These are phyloP conservation scores for Syzygium oleosum DNA, from an alignment of 345 rosid genomes.

Conservation along the genomic window DNA sequence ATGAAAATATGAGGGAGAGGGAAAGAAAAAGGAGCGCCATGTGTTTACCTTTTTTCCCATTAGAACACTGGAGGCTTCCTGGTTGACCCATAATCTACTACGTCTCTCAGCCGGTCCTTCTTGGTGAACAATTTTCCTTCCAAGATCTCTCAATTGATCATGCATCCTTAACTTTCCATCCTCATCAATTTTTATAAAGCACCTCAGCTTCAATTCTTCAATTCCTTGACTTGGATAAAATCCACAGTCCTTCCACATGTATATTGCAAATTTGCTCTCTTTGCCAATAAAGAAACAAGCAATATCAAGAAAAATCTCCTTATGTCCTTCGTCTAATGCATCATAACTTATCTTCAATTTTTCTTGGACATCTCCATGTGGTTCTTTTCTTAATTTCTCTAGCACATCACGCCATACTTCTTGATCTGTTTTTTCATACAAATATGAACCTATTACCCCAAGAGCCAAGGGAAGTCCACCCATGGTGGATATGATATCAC, in stretches of 20 bases:
- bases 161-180: background rate
- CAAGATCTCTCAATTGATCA: background rate
- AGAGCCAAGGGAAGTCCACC: background rate
- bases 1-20: background rate
- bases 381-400: background rate
- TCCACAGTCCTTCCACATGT: background rate
- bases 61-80: background rate
- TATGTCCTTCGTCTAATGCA: background rate
- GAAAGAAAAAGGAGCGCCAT: background rate
- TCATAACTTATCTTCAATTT: background rate
- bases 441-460: background rate
- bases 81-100: background rate
- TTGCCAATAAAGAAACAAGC: background rate
- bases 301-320: background rate
- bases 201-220: background rate
- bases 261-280: background rate
- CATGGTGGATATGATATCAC: background rate
- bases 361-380: background rate
- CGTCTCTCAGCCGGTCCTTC: background rate
- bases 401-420: background rate
- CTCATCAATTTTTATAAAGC: background rate
- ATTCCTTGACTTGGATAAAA: background rate
- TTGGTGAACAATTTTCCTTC: background rate
- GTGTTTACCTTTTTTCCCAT: background rate
- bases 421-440: background rate